A percentile compares a stretch with the other conserved stretches of the same genome.
These are phyloP conservation scores for Rhamnella rubrinervis DNA, from an alignment of 331 rosid genomes.

Conservation along the genomic window DNA sequence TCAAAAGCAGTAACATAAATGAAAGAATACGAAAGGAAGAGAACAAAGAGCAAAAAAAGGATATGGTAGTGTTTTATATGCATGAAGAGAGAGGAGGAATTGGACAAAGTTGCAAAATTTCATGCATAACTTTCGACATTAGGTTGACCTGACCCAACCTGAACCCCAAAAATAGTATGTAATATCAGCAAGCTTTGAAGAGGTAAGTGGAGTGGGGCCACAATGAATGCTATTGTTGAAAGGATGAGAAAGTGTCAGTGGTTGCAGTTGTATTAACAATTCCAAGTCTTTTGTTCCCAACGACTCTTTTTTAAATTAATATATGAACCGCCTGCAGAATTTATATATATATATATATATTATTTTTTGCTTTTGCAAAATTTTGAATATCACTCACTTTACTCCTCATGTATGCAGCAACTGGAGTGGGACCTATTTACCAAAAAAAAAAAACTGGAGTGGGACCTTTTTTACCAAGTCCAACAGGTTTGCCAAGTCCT, in stretches of 20 bases:
- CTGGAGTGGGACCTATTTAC: conserved; percentile 19
- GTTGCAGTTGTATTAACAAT: background rate
- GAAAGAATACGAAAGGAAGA: background rate
- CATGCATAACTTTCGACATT: background rate
- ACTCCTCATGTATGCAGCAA: background rate
- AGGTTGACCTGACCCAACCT: conserved; percentile 14
- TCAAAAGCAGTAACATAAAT: no score
- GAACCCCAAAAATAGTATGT: background rate
- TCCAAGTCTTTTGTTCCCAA: conserved; percentile 2
- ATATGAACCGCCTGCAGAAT: background rate
- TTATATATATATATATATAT: background rate
- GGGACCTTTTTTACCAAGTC: conserved; percentile 21
- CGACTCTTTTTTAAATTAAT: conserved; percentile 8
- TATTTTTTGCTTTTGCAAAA: background rate
- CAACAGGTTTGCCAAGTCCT: conserved; percentile 11
- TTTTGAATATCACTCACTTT: no score
- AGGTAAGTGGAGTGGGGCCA: background rate
- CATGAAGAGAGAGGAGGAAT: no score
- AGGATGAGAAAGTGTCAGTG: conserved; percentile 17
- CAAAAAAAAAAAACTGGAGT: conserved; percentile 8
- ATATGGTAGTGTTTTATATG: no score
- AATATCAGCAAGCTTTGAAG: conserved; percentile 13
- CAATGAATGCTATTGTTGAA: background rate
- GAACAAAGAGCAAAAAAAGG: background rate
- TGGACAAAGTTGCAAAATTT: no score